Percentiles rank a stretch among this genome's conserved stretches.
These are phyloP conservation scores for Goffeauzyma gilvescens DNA, from an alignment of 768 basidiomycete genomes.

Conservation along the genomic window DNA sequence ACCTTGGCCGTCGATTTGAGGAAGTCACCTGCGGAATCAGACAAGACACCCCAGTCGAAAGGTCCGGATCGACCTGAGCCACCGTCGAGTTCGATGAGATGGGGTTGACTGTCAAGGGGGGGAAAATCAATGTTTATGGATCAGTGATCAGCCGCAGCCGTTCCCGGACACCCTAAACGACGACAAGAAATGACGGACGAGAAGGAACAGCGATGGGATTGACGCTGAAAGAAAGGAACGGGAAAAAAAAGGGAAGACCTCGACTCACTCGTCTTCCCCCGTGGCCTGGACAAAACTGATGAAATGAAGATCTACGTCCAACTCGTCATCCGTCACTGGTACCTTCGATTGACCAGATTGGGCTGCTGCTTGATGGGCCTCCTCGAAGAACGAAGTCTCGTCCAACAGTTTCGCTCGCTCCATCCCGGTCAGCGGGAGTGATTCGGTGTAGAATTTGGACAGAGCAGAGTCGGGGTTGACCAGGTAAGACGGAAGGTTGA, in stretches of 20 bases:
- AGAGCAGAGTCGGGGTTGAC: slow-evolving; percentile 19
- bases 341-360: slow-evolving; percentile 48
- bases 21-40: too few species aligned
- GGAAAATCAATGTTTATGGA: too few species aligned
- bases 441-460: slow-evolving; percentile 21
- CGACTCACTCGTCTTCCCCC: slow-evolving; percentile 22
- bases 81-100: slow-evolving; percentile 72
- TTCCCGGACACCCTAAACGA: too few species aligned
- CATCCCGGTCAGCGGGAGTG: slow-evolving; percentile 22
- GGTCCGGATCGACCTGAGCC: slow-evolving; percentile 44
- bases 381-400: slow-evolving; percentile 53
- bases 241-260: too few species aligned
- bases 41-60: slow-evolving; percentile 45
- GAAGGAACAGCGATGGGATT: too few species aligned
- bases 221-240: too few species aligned
- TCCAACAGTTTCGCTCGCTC: slow-evolving; percentile 61
- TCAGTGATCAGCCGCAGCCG: too few species aligned
- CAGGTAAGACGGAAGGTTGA: slow-evolving; percentile 42
- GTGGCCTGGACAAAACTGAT: slow-evolving; percentile 65
- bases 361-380: slow-evolving; percentile 57
- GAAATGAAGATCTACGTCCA: slow-evolving; percentile 65
- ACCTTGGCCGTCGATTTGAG: too few species aligned
- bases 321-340: slow-evolving; percentile 36
- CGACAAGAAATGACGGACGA: too few species aligned
- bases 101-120: slow-evolving; percentile 9